A percentile compares a stretch with the other conserved stretches of the same genome.
Evolutionary conservation across 129 eudicot species (phyloP).

Genomic region (Gnaphalium uliginosum): DNA sequence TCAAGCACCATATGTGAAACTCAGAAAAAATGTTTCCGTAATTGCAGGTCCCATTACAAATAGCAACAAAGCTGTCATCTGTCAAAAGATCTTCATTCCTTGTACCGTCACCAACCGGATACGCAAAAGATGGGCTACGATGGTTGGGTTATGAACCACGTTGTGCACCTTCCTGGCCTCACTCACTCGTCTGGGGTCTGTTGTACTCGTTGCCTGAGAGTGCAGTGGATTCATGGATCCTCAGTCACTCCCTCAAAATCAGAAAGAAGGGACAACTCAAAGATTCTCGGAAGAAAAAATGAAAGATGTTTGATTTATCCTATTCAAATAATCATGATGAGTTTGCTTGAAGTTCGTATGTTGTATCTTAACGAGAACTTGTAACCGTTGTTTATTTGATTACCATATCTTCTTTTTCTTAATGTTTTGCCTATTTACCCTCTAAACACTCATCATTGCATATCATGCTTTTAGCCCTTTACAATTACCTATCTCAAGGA

Average conservation of each 20-base stretch:
- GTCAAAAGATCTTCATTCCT: constrained; percentile 27
- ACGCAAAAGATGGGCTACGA: constrained; percentile 65
- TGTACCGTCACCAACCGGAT: constrained; percentile 34
- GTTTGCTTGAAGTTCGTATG: background rate
- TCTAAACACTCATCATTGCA: background rate
- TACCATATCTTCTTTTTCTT: background rate
- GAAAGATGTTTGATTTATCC: constrained; percentile 1
- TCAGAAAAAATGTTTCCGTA: constrained; percentile 5
- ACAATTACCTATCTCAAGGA: no score
- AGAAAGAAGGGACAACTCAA: constrained; percentile 73
- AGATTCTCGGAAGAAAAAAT: constrained; percentile 66
- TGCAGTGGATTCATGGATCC: constrained; percentile 59
- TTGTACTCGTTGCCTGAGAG: constrained; percentile 52
- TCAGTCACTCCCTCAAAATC: constrained; percentile 53
- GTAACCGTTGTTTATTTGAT: constrained; percentile 17
- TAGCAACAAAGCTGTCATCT: constrained; percentile 35
- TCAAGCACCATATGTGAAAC: background rate
- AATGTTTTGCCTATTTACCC: background rate
- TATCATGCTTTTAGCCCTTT: background rate
- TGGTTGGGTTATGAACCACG: constrained; percentile 85
- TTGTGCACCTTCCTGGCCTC: constrained; percentile 88
- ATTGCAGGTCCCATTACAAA: constrained; percentile 28
- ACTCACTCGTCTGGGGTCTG: constrained; percentile 63
- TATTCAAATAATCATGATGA: background rate
- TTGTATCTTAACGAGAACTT: constrained; percentile 15